phyloP scores from a whole-genome alignment of 2,329 filamentous ascomycete species.

The Neoarthrinium moseri region DNA sequence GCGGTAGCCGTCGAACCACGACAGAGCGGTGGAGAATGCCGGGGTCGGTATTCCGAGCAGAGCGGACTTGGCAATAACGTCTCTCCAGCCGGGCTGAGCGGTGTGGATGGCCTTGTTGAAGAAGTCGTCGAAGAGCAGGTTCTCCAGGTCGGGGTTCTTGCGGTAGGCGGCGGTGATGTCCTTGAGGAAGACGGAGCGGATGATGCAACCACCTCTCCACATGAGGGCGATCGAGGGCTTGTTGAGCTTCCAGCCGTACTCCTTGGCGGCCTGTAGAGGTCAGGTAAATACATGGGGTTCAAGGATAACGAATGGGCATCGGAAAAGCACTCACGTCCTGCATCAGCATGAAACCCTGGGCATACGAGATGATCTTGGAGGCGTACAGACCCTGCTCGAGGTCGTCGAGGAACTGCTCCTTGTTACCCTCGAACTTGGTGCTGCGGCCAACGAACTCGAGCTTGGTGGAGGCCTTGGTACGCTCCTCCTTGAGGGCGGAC shows the following conservation, averaged over 20 bases:
- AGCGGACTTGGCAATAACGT: slow-evolving; percentile 87
- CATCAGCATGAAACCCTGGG: slow-evolving; percentile 99
- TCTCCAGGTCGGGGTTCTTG: slow-evolving; percentile 90
- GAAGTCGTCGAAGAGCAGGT: slow-evolving; percentile 98
- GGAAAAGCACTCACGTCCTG: slow-evolving; percentile 71
- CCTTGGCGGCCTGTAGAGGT: slow-evolving; percentile 77
- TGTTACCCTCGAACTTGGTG: slow-evolving; percentile 84
- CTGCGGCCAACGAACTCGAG: slow-evolving; percentile 72
- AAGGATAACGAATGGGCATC: no score
- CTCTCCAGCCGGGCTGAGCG: slow-evolving; percentile 89
- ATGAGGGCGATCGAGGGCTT: slow-evolving; percentile 99
- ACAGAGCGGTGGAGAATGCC: slow-evolving; percentile 93
- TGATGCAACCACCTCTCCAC: slow-evolving; percentile 99
- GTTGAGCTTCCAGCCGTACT: slow-evolving; percentile 98
- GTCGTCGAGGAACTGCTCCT: slow-evolving; percentile 90
- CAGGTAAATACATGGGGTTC: no score
- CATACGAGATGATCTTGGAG: slow-evolving; percentile 99
- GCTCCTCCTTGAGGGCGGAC: slow-evolving; percentile 92
- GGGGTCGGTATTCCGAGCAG: slow-evolving; percentile 94
- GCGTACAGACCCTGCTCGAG: slow-evolving; percentile 98
- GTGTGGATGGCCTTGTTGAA: slow-evolving; percentile 99
- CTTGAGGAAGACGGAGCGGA: slow-evolving; percentile 99
- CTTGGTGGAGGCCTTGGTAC: slow-evolving; percentile 74
- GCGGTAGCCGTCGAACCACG: slow-evolving; percentile 98
- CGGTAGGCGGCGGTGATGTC: slow-evolving; percentile 98